Evolutionary conservation across 805 yeast species (phyloP), one percentile per base, ranked within the genome.

Genomic region (Pichia manshurica): DNA sequence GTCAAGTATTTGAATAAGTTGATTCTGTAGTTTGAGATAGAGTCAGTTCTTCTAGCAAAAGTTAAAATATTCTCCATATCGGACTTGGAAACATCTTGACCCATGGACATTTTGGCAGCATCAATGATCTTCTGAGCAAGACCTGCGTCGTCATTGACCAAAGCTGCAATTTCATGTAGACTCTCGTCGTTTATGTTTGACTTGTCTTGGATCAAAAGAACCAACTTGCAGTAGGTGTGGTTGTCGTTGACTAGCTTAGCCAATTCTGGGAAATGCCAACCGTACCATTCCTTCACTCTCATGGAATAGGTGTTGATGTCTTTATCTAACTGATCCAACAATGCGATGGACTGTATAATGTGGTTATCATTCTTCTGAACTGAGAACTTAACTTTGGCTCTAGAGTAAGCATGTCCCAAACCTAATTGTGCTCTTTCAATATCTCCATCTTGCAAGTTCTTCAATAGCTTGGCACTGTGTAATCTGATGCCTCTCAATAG

Each of bases 341-440:
- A 77, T 44, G 99, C 97, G 74, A 93, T 93, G 45, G 99, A 96
- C 77, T 93, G 99, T 67, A 93, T 93, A 66, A 93, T 93, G 71
- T 93, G 99, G 78, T 93, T 93, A 72, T 93, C 99, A 70, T 93
- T 93, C 79, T 93, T 93, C 73, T 90, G 96, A 49, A 95, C 98
- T 44, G 95, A 85, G 69, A 93, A 93, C 91, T 93, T 93, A 67
- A 93, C 99, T 75, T 93, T 93, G 60, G 97, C 93, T 74, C 99
- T 82, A 51, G 98, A 93, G 75, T 93, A 93, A 61, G 99, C 99
- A 68, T 93, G 99, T 63, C 97, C 96, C 64, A 93, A 78, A 80
- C 99, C 99, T 61, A 93, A 80, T 74, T 93, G 98, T 41, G 99
- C 99, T 73, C 96, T 83, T 74, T 91, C 98, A 57, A 90, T 75